Base-by-base conservation (phyloP, 331 rosid genomes). In the Phaseolus coccineus region DNA sequence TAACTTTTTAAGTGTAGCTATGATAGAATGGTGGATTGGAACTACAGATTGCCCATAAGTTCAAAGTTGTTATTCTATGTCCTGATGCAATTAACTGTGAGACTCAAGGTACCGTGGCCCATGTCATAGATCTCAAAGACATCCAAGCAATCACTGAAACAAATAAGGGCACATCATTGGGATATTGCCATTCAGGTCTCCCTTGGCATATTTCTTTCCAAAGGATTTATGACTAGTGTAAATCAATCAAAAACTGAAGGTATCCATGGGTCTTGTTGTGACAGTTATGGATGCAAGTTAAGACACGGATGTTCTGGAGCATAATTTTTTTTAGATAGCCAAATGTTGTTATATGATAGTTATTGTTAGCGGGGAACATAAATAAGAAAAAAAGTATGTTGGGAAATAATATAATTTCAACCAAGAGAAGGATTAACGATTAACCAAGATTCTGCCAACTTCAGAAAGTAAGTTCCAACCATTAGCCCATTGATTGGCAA, bases 41-140 rank as follows among this genome's bases (percentile, higher is more conserved):
- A 25, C 35, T 58, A 27, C 27, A 57, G 44, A 37, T 37, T 28
- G 5, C 8, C 11, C 57, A n/a, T 53, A 46, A 46, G 51, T 46
- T 3, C 14, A 9, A 44, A 10, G 11, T 12, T 11, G 51, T 46
- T 8, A 46, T 46, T 46, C 16, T 46, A 13, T 46, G 51, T 46
- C 51, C 51, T 12, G 10, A 44, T 44, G 14, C 14, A 44, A 12
- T 11, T 46, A 46, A 46, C 4, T 46, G 51, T 46, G 35, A 46
- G 12, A 19, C 31, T 31, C 48, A 75, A 61, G 71, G 59, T 16
- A 75, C 35, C 35, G 8, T 44, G 59, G 33, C 48, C 14, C 7
- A 46, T 2, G 56, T 48, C 72, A 62, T 46, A 30, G 51, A 53
- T 71, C 77, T 24, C 65, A 9, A 11, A 58, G 16, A 57, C 64